Evolutionary conservation across 305 asterid genomes (phyloP), one percentile per base, ranked within the genome.

Genomic region (Fraxinus nigra): DNA sequence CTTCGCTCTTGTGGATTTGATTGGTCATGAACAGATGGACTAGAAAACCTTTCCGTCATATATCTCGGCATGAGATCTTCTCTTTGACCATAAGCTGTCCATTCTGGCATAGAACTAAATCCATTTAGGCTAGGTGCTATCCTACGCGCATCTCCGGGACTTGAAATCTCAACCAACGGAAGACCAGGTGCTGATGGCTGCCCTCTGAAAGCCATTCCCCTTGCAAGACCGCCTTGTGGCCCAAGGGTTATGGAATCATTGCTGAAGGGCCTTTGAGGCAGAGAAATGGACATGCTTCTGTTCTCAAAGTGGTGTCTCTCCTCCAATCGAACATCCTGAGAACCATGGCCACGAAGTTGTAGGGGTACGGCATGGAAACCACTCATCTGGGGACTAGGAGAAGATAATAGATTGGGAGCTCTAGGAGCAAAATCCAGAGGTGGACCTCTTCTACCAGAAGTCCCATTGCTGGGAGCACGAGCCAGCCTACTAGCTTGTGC

Each of bases 191-290:
- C 88, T 35, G 92, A 87, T 77, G 93, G 86, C 74, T 86, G 97
- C 78, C 97, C 97, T 88, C 97, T 90, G 87, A 88, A 91, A 84
- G 93, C 91, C 98, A 94, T 94, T 81, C 97, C 97, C 86, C 91
- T 92, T 13, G 94, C 97, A 83, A 94, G 98, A 78, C 97, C 98
- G 65, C 98, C 98, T 87, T 94, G 98, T 74, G 98, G 97, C 70
- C 95, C 98, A 85, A 94, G 97, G 70, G 97, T 89, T 75, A 94
- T 87, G 32, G 78, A 76, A 77, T 87, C 90, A 82, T 90, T 97
- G 82, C 90, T 91, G 73, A 77, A 82, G 46, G 85, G 85, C 82
- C 89, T 87, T 34, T 89, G 95, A 51, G 91, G 87, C 82, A 86
- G 78, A 81, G 95, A 87, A 87, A 87, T 85, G 59, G 92, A n/a